Evolutionary conservation across 257 asterid species (phyloP).

Genomic region (Nicotiana attenuata): DNA sequence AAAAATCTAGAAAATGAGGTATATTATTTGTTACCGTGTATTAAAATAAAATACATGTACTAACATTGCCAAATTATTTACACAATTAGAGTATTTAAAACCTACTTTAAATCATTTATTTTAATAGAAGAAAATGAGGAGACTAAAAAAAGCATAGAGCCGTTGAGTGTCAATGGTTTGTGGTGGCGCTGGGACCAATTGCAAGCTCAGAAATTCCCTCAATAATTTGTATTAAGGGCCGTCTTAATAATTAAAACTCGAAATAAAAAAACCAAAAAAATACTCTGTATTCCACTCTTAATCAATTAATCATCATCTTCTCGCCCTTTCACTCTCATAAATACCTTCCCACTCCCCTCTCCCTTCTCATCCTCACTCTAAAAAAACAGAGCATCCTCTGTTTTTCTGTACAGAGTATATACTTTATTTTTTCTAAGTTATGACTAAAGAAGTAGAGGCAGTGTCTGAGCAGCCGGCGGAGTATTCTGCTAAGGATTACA

Average conservation of each 20-base stretch:
- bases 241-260: neutral
- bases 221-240: slow-evolving; percentile 6
- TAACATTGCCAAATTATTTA: too few species aligned
- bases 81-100: too few species aligned
- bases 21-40: too few species aligned
- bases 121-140: neutral
- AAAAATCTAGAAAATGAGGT: too few species aligned
- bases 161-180: neutral
- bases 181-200: slow-evolving; percentile 7
- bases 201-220: slow-evolving; percentile 20
- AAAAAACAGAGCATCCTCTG: neutral
- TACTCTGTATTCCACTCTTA: slow-evolving; percentile 5
- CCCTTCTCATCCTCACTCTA: neutral
- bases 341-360: neutral
- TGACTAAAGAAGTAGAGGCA: slow-evolving; percentile 57
- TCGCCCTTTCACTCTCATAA: slow-evolving; percentile 5
- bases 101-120: neutral
- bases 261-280: neutral
- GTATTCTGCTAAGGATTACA: slow-evolving; percentile 65
- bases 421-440: neutral
- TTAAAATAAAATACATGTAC: too few species aligned
- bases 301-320: slow-evolving; percentile 21
- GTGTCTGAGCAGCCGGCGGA: slow-evolving; percentile 32
- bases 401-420: neutral
- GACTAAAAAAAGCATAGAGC: neutral